These are phyloP conservation scores for Rhododendron ferrugineum DNA, from an alignment of 148 eudicot genomes.

Conservation along the genomic window DNA sequence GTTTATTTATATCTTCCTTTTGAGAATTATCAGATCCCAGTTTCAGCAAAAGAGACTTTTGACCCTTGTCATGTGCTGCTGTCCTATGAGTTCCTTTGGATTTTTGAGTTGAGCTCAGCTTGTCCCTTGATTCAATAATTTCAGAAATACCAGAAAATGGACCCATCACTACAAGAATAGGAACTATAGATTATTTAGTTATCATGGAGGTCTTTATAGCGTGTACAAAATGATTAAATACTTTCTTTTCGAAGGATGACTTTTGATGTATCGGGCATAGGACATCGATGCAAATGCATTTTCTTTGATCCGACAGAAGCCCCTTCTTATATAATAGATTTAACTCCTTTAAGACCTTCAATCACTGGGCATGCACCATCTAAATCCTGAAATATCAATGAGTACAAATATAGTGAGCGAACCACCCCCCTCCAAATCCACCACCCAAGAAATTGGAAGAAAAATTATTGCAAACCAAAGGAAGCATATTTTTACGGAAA, in stretches of 20 bases:
- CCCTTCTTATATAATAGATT: background rate
- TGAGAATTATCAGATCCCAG: conserved; percentile 43
- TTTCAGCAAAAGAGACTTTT: conserved; percentile 40
- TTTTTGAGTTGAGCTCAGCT: conserved; percentile 25
- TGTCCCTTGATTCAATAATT: conserved; percentile 64
- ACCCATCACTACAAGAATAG: background rate
- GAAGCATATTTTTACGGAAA: background rate
- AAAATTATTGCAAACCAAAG: background rate
- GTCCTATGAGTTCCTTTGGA: conserved; percentile 23
- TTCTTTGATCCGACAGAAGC: conserved; percentile 7
- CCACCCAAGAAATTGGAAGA: background rate
- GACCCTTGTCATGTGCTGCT: conserved; percentile 36
- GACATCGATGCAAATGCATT: conserved; percentile 4
- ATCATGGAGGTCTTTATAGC: background rate
- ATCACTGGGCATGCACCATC: conserved; percentile 12
- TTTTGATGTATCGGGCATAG: conserved; percentile 6
- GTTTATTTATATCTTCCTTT: conserved; percentile 86
- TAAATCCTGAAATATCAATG: conserved; percentile 18
- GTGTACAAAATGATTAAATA: background rate
- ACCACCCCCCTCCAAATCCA: background rate
- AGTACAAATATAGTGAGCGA: background rate
- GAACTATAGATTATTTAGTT: background rate
- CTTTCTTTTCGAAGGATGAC: background rate
- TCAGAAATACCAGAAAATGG: conserved; percentile 52
- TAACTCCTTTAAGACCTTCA: background rate